phyloP scores from a whole-genome alignment of 108 stramenopile species.

The Nitzschia inconspicua region DNA sequence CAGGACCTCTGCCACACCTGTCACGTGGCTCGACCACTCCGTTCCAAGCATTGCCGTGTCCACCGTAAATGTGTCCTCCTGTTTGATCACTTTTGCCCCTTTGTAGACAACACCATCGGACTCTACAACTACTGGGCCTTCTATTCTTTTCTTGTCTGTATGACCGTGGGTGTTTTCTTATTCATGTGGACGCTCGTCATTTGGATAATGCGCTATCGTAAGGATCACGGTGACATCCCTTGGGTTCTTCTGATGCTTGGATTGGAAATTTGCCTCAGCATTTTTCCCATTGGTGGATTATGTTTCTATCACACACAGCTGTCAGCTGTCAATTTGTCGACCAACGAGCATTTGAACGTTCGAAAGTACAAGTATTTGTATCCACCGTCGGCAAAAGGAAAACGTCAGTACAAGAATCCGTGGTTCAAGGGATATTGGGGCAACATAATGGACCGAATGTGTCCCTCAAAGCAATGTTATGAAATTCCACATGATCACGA shows the following conservation, averaged over 20 bases:
- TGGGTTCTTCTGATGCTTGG: constrained; percentile 36
- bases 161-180: constrained; percentile 34
- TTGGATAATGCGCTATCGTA: constrained; percentile 32
- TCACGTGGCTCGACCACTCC: constrained; percentile 85
- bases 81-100: constrained; percentile 99
- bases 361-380: constrained; percentile 82
- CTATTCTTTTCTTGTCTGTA: constrained; percentile 69
- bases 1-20: constrained; percentile 93
- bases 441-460: constrained; percentile 35
- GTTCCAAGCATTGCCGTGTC: constrained; percentile 94
- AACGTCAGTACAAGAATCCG: constrained; percentile 75
- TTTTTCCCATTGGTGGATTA: constrained; percentile 57
- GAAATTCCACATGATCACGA: constrained; percentile 18
- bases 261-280: constrained; percentile 56
- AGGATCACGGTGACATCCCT: constrained; percentile 7
- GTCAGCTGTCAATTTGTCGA: constrained; percentile 82
- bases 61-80: constrained; percentile 82
- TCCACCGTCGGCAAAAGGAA: constrained; percentile 3
- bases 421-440: constrained; percentile 69
- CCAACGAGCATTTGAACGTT: constrained; percentile 90
- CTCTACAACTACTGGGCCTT: constrained; percentile 95
- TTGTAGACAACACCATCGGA: constrained; percentile 93
- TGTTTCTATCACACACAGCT: constrained; percentile 87
- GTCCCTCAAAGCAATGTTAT: constrained; percentile 33
- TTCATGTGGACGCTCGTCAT: constrained; percentile 53